Percentiles rank a stretch among this genome's conserved stretches.
Evolutionary conservation across 371 early-diverging fungal genomes (phyloP).

Genomic region (Agmasoma carcini): DNA sequence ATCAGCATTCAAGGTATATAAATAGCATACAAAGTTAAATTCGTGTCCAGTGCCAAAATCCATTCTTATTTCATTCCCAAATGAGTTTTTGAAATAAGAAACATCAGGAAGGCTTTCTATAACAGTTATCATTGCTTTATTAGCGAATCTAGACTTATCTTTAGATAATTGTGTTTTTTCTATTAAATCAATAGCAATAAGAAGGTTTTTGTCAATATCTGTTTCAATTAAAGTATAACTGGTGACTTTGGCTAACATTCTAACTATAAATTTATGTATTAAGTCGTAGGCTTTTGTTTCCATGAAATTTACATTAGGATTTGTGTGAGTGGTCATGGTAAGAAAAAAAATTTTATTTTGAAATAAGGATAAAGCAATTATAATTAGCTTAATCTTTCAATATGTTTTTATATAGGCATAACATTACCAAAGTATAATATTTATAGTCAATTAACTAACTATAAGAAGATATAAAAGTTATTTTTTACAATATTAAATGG

Average conservation of each 20-base stretch:
- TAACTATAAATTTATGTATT: slow-evolving; percentile 19
- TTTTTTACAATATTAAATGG: no score
- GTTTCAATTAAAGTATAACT: neutral
- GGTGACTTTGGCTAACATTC: neutral
- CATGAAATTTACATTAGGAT: neutral
- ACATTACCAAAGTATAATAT: no score
- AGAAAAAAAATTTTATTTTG: no score
- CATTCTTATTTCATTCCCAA: slow-evolving; percentile 80
- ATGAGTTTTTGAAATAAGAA: slow-evolving; percentile 66
- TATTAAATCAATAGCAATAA: slow-evolving; percentile 3
- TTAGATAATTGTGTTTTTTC: slow-evolving; percentile 3
- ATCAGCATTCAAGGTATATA: slow-evolving; percentile 53
- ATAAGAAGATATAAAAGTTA: no score
- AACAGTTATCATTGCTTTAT: slow-evolving; percentile 18
- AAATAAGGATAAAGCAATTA: no score
- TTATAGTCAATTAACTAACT: no score
- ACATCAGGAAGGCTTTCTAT: slow-evolving; percentile 1
- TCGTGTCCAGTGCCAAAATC: slow-evolving; percentile 99
- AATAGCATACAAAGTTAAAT: slow-evolving; percentile 74
- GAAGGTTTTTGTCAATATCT: neutral
- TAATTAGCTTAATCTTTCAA: no score
- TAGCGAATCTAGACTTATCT: slow-evolving; percentile 28
- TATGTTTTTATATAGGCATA: no score
- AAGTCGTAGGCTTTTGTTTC: slow-evolving; percentile 13
- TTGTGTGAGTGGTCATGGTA: no score